A percentile compares a stretch with the other conserved stretches of the same genome.
Conservation (phyloP, 371 early-diverging fungal species). For the Thermomucor indicae-seudaticae region DNA sequence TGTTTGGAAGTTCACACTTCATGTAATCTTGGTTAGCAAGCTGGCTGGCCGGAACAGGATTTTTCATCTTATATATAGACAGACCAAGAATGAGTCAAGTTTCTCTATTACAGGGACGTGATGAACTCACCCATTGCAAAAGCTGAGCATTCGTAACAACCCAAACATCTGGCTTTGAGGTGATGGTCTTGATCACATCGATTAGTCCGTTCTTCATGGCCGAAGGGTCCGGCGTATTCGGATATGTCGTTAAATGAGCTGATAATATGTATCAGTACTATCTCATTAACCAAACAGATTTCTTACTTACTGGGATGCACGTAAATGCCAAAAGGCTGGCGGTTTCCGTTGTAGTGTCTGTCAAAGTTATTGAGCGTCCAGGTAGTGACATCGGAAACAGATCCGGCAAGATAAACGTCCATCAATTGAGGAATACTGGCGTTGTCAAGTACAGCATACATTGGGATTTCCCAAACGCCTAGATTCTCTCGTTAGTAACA, state of each 20-base stretch:
- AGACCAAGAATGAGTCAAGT: background rate
- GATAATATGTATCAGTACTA: background rate
- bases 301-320: slow-evolving; percentile 45
- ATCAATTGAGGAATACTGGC: slow-evolving; percentile 51
- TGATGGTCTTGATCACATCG: slow-evolving; percentile 46
- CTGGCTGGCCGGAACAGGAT: slow-evolving; percentile 61
- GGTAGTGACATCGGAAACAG: slow-evolving; percentile 38
- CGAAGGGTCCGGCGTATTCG: slow-evolving; percentile 33
- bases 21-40: slow-evolving; percentile 54
- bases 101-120: background rate
- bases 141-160: slow-evolving; percentile 65
- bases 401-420: slow-evolving; percentile 67
- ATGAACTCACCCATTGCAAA: slow-evolving; percentile 45
- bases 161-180: slow-evolving; percentile 59
- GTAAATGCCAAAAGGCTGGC: slow-evolving; percentile 69
- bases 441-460: slow-evolving; percentile 51
- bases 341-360: slow-evolving; percentile 59
- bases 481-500: background rate
- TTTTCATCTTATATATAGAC: slow-evolving; percentile 44
- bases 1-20: slow-evolving; percentile 56
- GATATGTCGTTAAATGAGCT: slow-evolving; percentile 31
- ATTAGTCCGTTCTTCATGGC: slow-evolving; percentile 32
- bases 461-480: slow-evolving; percentile 70
- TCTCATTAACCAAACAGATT: no score
- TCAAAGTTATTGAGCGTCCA: slow-evolving; percentile 61